phyloP scores from a whole-genome alignment of 805 yeast genomes.

The Saccharomycopsis guyanensis region DNA sequence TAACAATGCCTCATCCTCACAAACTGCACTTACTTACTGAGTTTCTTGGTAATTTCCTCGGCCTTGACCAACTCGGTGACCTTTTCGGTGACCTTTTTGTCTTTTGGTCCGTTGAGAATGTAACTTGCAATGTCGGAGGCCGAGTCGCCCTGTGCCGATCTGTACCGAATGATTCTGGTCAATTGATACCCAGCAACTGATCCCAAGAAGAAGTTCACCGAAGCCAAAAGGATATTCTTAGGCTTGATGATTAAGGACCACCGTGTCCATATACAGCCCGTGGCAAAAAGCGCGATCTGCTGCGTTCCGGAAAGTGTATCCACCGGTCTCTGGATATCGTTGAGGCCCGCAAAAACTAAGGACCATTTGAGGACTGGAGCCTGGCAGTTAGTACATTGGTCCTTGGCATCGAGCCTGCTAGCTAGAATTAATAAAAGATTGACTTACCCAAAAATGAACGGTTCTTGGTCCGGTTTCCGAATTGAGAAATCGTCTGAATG shows the following conservation, averaged over 20 bases:
- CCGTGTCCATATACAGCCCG: conserved; percentile 96
- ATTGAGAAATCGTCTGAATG: conserved; percentile 63
- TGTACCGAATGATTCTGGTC: conserved; percentile 59
- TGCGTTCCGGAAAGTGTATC: conserved; percentile 80
- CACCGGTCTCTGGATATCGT: conserved; percentile 83
- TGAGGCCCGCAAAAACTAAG: conserved; percentile 84
- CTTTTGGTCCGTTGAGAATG: conserved; percentile 41
- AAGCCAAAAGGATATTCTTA: conserved; percentile 76
- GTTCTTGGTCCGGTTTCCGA: conserved; percentile 95
- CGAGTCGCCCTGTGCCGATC: conserved; percentile 57
- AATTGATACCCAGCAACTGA: conserved; percentile 84
- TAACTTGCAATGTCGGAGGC: conserved; percentile 49
- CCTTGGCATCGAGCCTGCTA: too few species aligned
- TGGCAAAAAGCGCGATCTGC: conserved; percentile 63
- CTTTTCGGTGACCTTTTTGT: conserved; percentile 1
- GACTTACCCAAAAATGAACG: conserved; percentile 90
- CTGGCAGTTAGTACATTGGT: conserved; percentile 13
- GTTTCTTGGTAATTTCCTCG: conserved; percentile 7
- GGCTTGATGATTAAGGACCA: conserved; percentile 95
- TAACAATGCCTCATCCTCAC: too few species aligned
- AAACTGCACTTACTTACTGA: conserved; percentile 2
- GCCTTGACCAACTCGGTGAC: conserved; percentile 10
- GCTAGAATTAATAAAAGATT: too few species aligned
- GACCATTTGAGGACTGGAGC: conserved; percentile 52
- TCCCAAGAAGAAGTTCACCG: conserved; percentile 90